Evolutionary conservation across 1,284 basidiomycete species (phyloP), one percentile per base, ranked within the genome.

Genomic region (Cutaneotrichosporon curvatum): DNA sequence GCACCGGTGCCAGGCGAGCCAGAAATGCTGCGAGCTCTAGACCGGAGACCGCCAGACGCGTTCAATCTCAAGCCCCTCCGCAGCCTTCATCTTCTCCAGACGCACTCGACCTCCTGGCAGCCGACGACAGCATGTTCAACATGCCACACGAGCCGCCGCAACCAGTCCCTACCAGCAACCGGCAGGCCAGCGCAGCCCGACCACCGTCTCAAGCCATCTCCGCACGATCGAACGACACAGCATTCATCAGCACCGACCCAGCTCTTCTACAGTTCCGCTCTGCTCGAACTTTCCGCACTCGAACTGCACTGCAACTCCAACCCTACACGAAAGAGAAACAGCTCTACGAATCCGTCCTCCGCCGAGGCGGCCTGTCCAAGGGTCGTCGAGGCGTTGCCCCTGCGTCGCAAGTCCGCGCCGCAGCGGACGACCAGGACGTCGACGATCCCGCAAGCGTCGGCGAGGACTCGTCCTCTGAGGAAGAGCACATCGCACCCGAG

Each of bases 231-330:
- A 28, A 28, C 12, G 12, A 28, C 12, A 7, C 7, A 28, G 25
- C 25, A 7, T 7, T 28, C 20, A 38, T 38, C 9, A 36, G 35
- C 33, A n/a, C n/a, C 9, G 63, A 66, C 51, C 59, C 63, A 0
- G 61, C 56, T 0, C 55, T 72, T 11, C 51, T 62, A 15, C 60
- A 59, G 33, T 72, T 70, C 37, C 63, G 67, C 4, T 62, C 59
- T 3, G 60, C 59, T 4, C 55, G 70, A 8, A 69, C 68, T 1
- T 71, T 72, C 36, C 63, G 70, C 4, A 68, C 63, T 0, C 58
- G 70, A n/a, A 72, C 70, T 0, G 61, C 63, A 2, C 56, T 72
- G 1, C 70, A 72, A 41, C 60, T 72, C 0, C 68, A 70, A 34
- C 70, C 70, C 0, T 72, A 72, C 50, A 71, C 69, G 2, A 59